Base-by-base conservation (phyloP, 768 basidiomycete species). In the Lactarius deliciosus region DNA sequence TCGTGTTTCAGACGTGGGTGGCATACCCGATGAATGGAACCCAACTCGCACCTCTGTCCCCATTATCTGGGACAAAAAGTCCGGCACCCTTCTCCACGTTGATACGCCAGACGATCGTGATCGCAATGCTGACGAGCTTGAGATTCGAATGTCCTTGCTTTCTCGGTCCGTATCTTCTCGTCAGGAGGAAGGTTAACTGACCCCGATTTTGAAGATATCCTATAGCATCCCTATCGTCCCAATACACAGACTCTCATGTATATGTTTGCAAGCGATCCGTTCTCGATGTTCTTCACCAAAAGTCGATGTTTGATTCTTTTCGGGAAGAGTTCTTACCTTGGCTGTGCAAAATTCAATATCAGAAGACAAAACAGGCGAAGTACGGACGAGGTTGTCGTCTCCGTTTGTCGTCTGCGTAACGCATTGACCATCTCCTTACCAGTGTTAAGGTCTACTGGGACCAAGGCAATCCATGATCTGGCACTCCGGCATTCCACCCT, bases 271-370 rank as follows among this genome's bases (percentile, higher is more conserved):
- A 86, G 69, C 84, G 85, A 66, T 82, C 85, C 20, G 80, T 96
- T 9, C 79, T 97, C 30, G 88, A 92, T 65, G 81, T 86, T 15
- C 79, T 95, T 32, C 82, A 85, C 13, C 82, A 85, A 66, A 92
- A 91, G 72, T 78, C 77, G 5, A 83, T 86, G 70, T 81, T 95
- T 50, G 88, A 92, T 60, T 96, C 94, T 18, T 81, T 98, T 60
- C 83, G 90, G 60, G 91, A 96, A 75, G 94, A 97, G 66, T 92
- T 97, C 72, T 75, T 98, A 13, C 96, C 96, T 0, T 97, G 94
- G 92, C 74, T 97, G 63, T 91, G 93, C 78, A 94, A 92, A 74
- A 79, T 91, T 7, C 91, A 92, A 68, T 94, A 94, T 74, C 88
- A 87, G 65, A 78, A 79, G 11, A 80, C 81, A 18, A 87, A 85